Evolutionary conservation across 164 flowering plant genomes (phyloP).

Genomic region (Stephania yunnanensis): DNA sequence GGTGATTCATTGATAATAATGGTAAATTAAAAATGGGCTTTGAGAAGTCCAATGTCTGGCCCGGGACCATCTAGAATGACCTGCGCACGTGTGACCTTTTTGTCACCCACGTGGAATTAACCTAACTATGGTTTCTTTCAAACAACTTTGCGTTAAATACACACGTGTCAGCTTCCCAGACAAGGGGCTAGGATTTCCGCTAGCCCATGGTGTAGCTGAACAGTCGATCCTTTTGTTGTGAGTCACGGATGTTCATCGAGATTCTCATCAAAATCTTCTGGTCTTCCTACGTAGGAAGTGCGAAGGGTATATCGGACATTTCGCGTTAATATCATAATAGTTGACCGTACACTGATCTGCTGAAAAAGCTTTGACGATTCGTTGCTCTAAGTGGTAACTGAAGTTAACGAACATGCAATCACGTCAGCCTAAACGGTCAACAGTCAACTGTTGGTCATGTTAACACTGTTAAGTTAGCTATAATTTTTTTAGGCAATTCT

Average conservation of each 20-base stretch:
- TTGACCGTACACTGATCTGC: neutral
- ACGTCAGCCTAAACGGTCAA: too few relatives aligned
- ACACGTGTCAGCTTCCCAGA: neutral
- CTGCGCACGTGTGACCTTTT: neutral
- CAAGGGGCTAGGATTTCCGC: neutral
- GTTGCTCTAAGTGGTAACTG: neutral
- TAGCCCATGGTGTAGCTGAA: neutral
- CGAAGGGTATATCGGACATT: neutral
- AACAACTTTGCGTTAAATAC: neutral
- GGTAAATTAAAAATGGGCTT: neutral
- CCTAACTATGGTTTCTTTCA: neutral
- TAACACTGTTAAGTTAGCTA: too few relatives aligned
- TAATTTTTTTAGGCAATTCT: too few relatives aligned
- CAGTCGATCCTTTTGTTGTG: neutral
- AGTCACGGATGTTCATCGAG: neutral
- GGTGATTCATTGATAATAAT: too few relatives aligned
- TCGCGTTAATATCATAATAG: neutral
- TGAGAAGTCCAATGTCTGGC: conserved; percentile 7
- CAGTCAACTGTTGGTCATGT: too few relatives aligned
- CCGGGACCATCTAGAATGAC: neutral
- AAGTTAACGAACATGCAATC: neutral
- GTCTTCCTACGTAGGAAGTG: neutral
- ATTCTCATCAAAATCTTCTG: neutral
- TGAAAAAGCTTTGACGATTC: neutral
- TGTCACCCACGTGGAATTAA: neutral